Conservation (phyloP, 805 yeast species). For the Pichia californica region DNA sequence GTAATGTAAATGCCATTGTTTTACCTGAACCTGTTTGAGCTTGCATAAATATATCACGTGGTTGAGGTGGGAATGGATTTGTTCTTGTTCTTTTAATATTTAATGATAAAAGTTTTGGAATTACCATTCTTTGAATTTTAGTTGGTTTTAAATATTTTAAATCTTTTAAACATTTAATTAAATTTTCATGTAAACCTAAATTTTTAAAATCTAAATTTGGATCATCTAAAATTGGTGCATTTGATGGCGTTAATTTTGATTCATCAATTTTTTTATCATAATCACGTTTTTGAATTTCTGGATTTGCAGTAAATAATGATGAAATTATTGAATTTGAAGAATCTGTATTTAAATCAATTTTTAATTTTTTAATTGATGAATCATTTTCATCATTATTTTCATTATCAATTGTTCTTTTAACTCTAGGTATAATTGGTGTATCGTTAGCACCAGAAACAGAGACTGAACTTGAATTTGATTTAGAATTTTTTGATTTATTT, state of each 20-base stretch:
- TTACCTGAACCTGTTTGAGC: constrained; percentile 99
- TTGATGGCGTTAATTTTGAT: constrained; percentile 50
- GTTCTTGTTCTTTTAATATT: constrained; percentile 22
- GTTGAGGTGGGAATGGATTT: constrained; percentile 11
- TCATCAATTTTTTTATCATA: constrained; percentile 25
- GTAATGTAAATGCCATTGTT: constrained; percentile 81
- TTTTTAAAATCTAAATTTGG: constrained; percentile 54
- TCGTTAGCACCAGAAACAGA: constrained; percentile 3
- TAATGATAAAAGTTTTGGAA: constrained; percentile 49
- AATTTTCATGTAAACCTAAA: constrained; percentile 53
- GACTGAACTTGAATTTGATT: neutral
- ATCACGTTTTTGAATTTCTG: constrained; percentile 40
- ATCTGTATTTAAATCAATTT: constrained; percentile 37
- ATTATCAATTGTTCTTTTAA: constrained; percentile 5
- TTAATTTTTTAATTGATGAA: constrained; percentile 7
- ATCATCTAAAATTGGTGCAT: constrained; percentile 75
- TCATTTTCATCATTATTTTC: neutral
- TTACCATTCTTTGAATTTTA: constrained; percentile 72
- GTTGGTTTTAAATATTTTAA: constrained; percentile 68
- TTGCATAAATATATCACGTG: constrained; percentile 73
- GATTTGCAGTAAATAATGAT: constrained; percentile 72
- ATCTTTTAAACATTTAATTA: constrained; percentile 49
- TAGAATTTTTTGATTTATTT: constrained; percentile 9
- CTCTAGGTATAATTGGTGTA: constrained; percentile 6
- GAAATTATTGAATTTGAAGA: constrained; percentile 71